Conservation (phyloP, 108 stramenopile species). For the Hondaea fermentalgiana region DNA sequence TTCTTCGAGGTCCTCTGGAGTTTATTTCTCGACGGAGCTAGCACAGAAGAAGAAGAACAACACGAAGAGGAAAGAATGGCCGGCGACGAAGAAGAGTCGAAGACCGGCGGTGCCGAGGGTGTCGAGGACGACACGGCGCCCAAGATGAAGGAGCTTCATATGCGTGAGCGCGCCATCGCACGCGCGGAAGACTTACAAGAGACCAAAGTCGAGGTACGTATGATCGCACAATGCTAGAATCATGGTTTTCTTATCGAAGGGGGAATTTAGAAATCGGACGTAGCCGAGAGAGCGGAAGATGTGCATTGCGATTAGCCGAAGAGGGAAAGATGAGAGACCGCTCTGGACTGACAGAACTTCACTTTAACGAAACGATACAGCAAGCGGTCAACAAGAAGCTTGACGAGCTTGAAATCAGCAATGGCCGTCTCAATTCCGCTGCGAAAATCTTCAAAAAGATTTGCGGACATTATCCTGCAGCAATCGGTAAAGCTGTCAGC, state of each 20-base stretch:
- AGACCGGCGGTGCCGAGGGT: not conserved
- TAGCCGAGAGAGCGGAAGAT: too few species aligned
- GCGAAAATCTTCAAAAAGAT: slow-evolving; percentile 26
- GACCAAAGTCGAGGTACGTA: not conserved
- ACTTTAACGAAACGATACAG: not conserved
- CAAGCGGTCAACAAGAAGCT: not conserved
- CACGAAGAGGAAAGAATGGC: too few species aligned
- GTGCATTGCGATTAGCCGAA: too few species aligned
- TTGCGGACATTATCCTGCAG: slow-evolving; percentile 23
- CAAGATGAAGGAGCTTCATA: not conserved
- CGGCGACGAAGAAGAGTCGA: not conserved
- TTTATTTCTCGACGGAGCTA: too few species aligned
- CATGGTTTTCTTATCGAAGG: too few species aligned
- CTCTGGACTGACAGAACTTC: too few species aligned
- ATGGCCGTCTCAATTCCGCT: not conserved
- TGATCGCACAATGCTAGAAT: too few species aligned
- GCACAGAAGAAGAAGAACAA: too few species aligned
- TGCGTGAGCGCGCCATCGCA: slow-evolving; percentile 3
- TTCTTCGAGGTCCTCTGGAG: too few species aligned
- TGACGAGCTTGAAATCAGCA: not conserved
- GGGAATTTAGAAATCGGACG: too few species aligned
- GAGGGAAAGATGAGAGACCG: too few species aligned
- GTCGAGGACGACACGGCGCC: not conserved
- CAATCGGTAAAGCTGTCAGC: slow-evolving; percentile 42
- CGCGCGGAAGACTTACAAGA: not conserved